A percentile compares a stretch with the other conserved stretches of the same genome.
These are phyloP conservation scores for Datura wrightii DNA, from an alignment of 257 asterid species.

Conservation along the genomic window DNA sequence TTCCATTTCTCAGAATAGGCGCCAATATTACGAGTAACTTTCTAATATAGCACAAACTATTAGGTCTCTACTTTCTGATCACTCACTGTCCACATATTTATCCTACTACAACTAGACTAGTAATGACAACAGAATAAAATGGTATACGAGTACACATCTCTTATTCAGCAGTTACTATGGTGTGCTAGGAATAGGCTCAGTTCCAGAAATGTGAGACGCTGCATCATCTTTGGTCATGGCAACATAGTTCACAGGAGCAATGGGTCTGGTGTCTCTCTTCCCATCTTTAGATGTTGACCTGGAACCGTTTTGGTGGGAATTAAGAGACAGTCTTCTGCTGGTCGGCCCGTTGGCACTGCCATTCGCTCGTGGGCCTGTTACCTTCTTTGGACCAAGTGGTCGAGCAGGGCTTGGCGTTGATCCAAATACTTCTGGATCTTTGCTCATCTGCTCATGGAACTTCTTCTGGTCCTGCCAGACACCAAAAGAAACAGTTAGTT, in stretches of 20 bases:
- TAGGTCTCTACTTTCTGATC: conserved; percentile 29
- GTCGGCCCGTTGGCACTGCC: conserved; percentile 72
- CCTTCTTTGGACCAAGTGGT: conserved; percentile 71
- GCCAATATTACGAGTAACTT: conserved; percentile 17
- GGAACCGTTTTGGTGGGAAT: conserved; percentile 84
- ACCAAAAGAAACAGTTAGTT: conserved; percentile 2
- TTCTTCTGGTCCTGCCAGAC: conserved; percentile 74
- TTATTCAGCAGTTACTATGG: conserved; percentile 40
- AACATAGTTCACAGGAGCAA: conserved; percentile 77
- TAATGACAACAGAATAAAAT: conserved; percentile 29
- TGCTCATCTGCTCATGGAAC: conserved; percentile 67
- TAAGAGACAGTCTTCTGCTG: conserved; percentile 80
- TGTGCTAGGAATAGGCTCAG: conserved; percentile 46
- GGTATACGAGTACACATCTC: conserved; percentile 32
- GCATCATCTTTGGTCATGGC: conserved; percentile 74
- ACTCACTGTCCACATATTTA: conserved; percentile 28
- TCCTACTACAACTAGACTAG: conserved; percentile 46
- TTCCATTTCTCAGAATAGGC: background rate
- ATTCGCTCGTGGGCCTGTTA: conserved; percentile 68
- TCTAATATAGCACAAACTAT: conserved; percentile 30
- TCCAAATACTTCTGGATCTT: conserved; percentile 69
- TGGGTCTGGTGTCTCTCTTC: conserved; percentile 68
- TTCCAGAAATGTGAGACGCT: conserved; percentile 52
- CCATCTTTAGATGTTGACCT: conserved; percentile 75
- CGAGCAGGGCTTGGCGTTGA: conserved; percentile 91